phyloP scores from a whole-genome alignment of 306 rosid genomes.

The Lagenaria siceraria region DNA sequence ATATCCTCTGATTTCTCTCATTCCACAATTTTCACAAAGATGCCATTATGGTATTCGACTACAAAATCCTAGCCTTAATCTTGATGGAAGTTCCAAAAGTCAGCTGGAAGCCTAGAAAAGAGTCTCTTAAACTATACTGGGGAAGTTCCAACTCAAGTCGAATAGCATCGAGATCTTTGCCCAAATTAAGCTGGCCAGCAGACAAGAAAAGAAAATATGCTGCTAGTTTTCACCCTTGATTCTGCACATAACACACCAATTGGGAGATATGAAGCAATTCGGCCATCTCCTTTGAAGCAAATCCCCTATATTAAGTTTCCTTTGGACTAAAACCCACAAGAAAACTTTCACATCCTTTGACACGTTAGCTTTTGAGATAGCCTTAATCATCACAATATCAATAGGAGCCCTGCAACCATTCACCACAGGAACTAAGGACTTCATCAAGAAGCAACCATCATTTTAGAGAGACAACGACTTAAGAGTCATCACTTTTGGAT shows the following conservation, averaged over 20 bases:
- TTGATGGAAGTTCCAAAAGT: background rate
- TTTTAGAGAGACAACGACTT: background rate
- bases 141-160: too few relatives aligned
- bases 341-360: background rate
- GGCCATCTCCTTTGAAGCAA: background rate
- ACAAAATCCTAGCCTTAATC: background rate
- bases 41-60: background rate
- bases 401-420: background rate
- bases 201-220: background rate
- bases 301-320: background rate
- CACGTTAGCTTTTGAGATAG: background rate
- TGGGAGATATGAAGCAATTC: too few relatives aligned
- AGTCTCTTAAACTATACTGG: background rate
- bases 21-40: background rate
- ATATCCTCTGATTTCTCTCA: background rate
- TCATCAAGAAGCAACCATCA: background rate
- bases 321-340: background rate
- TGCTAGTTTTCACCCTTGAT: background rate
- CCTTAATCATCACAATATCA: background rate
- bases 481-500: background rate
- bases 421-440: background rate
- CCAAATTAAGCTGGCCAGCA: background rate
- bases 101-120: background rate
- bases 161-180: background rate
- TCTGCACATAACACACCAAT: too few relatives aligned